These are phyloP conservation scores for Apiotrichum laibachii DNA, from an alignment of 1,284 basidiomycete species.

Conservation along the genomic window DNA sequence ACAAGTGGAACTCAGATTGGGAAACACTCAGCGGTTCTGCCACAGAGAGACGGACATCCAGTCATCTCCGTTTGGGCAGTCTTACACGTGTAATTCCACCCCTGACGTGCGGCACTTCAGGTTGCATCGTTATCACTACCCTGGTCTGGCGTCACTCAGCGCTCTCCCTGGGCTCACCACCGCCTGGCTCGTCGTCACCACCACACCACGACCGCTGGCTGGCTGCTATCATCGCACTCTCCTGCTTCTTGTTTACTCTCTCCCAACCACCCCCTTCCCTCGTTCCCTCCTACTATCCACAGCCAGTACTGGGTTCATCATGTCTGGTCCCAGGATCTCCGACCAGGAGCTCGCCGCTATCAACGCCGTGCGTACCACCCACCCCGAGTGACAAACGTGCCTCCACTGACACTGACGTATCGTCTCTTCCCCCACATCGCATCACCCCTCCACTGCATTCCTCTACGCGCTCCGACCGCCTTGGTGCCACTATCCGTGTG, in stretches of 20 bases:
- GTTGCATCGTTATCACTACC: background rate
- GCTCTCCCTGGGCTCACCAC: background rate
- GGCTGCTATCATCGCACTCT: background rate
- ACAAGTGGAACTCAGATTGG: no score
- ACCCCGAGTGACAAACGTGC: slow-evolving; percentile 14
- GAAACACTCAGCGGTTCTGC: no score
- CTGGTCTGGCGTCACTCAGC: background rate
- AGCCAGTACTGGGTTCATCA: background rate
- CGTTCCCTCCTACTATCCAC: background rate
- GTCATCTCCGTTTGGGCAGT: background rate
- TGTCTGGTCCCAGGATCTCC: slow-evolving; percentile 47
- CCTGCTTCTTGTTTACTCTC: background rate
- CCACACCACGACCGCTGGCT: background rate
- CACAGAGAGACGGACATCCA: background rate
- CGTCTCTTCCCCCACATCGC: background rate
- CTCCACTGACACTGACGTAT: slow-evolving; percentile 4
- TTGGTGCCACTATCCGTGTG: no score
- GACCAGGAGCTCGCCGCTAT: slow-evolving; percentile 54
- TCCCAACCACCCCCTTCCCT: background rate
- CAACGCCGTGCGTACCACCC: slow-evolving; percentile 40
- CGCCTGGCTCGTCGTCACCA: background rate
- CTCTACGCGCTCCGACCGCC: background rate
- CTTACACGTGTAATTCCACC: background rate
- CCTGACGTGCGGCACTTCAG: background rate
- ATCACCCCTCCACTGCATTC: background rate